A percentile compares a stretch with the other conserved stretches of the same genome.
Conservation (phyloP, 1,284 basidiomycete genomes). For the Trichosporon inkin region DNA sequence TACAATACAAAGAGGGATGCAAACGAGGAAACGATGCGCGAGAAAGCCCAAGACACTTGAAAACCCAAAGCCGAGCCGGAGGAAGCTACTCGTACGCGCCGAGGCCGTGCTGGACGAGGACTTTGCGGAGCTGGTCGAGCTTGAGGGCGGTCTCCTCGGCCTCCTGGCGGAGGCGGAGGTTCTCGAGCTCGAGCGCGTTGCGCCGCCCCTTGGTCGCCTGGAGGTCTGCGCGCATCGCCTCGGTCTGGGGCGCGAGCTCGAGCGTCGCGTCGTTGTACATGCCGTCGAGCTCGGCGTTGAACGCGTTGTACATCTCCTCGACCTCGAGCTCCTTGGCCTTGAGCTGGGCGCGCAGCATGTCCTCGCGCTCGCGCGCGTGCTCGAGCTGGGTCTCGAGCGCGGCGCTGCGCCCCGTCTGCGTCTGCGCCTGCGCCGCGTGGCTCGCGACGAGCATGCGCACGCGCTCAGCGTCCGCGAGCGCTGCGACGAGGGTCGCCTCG, state of each 20-base stretch:
- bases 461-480: conserved; percentile 29
- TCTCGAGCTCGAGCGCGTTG: conserved; percentile 68
- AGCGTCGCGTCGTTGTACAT: conserved; percentile 78
- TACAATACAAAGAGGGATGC: too few relatives aligned
- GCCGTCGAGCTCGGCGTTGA: conserved; percentile 83
- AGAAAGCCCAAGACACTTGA: too few relatives aligned
- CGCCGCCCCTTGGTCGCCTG: conserved; percentile 67
- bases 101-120: neutral
- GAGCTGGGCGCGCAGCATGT: conserved; percentile 68
- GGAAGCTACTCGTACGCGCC: too few relatives aligned
- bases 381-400: conserved; percentile 61
- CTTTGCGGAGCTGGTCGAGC: neutral
- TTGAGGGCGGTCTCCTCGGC: conserved; percentile 56
- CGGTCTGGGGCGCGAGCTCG: conserved; percentile 67
- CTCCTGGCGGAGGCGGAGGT: conserved; percentile 68
- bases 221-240: conserved; percentile 68
- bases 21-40: too few relatives aligned
- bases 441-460: conserved; percentile 20
- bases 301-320: conserved; percentile 84
- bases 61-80: too few relatives aligned
- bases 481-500: conserved; percentile 28
- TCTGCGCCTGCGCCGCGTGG: conserved; percentile 2
- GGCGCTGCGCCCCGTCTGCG: conserved; percentile 51
- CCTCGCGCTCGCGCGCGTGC: conserved; percentile 65
- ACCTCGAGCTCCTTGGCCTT: conserved; percentile 75